Evolutionary conservation across 441 rosid genomes (phyloP).

Genomic region (Kokia cookei): DNA sequence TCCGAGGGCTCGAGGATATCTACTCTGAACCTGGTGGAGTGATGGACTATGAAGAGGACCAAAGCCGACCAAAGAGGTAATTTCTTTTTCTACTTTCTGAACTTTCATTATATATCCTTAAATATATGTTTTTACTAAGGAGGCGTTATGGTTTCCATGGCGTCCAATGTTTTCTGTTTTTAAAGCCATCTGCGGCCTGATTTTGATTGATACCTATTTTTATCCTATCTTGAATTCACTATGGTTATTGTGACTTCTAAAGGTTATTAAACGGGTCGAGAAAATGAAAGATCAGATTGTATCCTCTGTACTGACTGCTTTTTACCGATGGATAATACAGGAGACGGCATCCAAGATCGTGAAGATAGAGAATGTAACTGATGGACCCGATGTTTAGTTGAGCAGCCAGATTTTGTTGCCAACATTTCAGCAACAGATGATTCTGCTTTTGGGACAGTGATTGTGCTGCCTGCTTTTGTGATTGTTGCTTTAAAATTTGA

Average conservation of each 20-base stretch:
- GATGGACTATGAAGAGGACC: slow-evolving; percentile 96
- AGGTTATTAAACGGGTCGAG: neutral
- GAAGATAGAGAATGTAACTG: slow-evolving; percentile 29
- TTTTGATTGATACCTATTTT: neutral
- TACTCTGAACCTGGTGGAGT: slow-evolving; percentile 97
- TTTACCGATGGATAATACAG: slow-evolving; percentile 31
- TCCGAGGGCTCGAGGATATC: slow-evolving; percentile 88
- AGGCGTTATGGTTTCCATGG: neutral
- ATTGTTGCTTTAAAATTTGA: slow-evolving; percentile 19
- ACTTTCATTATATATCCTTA: neutral
- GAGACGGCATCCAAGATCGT: slow-evolving; percentile 80
- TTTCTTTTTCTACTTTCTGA: neutral
- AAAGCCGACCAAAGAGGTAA: slow-evolving; percentile 93
- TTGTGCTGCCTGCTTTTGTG: slow-evolving; percentile 9
- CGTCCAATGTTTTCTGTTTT: neutral
- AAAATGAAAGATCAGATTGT: neutral
- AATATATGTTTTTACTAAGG: neutral
- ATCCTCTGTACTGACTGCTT: neutral
- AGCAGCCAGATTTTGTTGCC: slow-evolving; percentile 30
- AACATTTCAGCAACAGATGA: slow-evolving; percentile 18
- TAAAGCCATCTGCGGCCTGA: neutral
- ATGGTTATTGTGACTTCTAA: neutral
- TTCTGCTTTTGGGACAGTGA: slow-evolving; percentile 18
- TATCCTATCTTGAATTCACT: neutral
- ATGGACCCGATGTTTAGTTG: slow-evolving; percentile 12